Evolutionary conservation across 306 rosid species (phyloP).

Genomic region (Medicago ruthenica): DNA sequence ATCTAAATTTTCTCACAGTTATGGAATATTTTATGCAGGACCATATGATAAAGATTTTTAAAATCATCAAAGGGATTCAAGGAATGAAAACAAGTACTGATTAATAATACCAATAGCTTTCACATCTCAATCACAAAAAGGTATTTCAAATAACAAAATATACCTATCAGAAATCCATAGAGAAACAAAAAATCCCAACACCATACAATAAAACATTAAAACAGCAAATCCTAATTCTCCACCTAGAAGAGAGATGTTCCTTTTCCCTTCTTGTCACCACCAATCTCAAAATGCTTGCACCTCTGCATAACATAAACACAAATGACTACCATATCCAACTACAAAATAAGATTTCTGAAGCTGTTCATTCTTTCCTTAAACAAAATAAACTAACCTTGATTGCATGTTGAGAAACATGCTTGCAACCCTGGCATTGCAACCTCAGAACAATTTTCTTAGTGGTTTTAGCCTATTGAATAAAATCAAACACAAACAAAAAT

Average conservation of each 20-base stretch:
- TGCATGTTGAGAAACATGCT: slow-evolving; percentile 62
- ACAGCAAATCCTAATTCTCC: slow-evolving; percentile 29
- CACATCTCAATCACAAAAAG: slow-evolving; percentile 21
- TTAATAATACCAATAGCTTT: slow-evolving; percentile 19
- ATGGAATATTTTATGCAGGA: not conserved
- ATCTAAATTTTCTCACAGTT: not conserved
- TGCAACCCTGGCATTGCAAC: slow-evolving; percentile 67
- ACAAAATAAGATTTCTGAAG: not conserved
- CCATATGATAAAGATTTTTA: not conserved
- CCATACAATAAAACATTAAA: slow-evolving; percentile 9
- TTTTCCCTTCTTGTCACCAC: slow-evolving; percentile 69
- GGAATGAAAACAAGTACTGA: slow-evolving; percentile 9
- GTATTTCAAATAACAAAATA: slow-evolving; percentile 28
- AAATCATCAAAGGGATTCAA: not conserved
- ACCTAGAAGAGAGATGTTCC: slow-evolving; percentile 63
- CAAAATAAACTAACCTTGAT: slow-evolving; percentile 48
- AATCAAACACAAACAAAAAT: not conserved
- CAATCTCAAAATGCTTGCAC: slow-evolving; percentile 71
- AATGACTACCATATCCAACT: not conserved
- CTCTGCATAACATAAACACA: slow-evolving; percentile 49
- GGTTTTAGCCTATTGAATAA: slow-evolving; percentile 54
- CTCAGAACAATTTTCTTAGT: slow-evolving; percentile 66
- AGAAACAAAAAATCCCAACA: slow-evolving; percentile 41
- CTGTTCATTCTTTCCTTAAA: not conserved
- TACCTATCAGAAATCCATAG: slow-evolving; percentile 41